Percentiles rank a stretch among this genome's conserved stretches.
Evolutionary conservation across 306 rosid genomes (phyloP).

Genomic region (Dicorynia guianensis): DNA sequence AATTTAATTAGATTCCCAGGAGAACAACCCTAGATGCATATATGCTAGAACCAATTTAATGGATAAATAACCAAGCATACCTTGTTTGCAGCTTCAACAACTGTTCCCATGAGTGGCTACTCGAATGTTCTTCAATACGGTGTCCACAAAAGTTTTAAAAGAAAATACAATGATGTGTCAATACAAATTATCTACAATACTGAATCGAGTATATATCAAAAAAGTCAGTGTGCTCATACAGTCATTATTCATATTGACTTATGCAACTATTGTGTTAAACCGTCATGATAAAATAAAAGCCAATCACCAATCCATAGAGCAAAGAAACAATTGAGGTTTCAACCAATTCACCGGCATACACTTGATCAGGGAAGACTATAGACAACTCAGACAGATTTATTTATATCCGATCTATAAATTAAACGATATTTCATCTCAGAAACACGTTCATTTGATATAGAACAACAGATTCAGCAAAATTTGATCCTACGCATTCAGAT

Average conservation of each 20-base stretch:
- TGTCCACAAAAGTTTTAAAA: constrained; percentile 40
- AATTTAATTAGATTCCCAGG: constrained; percentile 23
- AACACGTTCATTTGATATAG: too few species aligned
- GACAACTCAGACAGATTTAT: background rate
- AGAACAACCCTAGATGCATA: constrained; percentile 14
- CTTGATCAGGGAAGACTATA: background rate
- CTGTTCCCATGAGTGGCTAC: constrained; percentile 73
- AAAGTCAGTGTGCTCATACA: background rate
- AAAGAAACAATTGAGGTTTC: background rate
- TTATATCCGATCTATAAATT: background rate
- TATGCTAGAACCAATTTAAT: background rate
- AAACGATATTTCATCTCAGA: background rate
- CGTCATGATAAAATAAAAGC: background rate
- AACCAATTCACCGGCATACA: constrained; percentile 4
- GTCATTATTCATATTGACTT: background rate
- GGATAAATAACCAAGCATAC: constrained; percentile 45
- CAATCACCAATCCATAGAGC: background rate
- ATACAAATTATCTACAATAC: constrained; percentile 7
- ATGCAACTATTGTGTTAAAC: constrained; percentile 13
- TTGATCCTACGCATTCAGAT: background rate
- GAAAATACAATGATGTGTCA: constrained; percentile 10
- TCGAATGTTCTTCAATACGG: constrained; percentile 37
- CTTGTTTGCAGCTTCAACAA: constrained; percentile 66
- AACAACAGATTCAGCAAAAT: background rate
- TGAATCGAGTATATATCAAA: background rate